Percentiles rank a stretch among this genome's conserved stretches.
Conservation (phyloP, 768 basidiomycete genomes). For the Infundibulicybe gibba region DNA sequence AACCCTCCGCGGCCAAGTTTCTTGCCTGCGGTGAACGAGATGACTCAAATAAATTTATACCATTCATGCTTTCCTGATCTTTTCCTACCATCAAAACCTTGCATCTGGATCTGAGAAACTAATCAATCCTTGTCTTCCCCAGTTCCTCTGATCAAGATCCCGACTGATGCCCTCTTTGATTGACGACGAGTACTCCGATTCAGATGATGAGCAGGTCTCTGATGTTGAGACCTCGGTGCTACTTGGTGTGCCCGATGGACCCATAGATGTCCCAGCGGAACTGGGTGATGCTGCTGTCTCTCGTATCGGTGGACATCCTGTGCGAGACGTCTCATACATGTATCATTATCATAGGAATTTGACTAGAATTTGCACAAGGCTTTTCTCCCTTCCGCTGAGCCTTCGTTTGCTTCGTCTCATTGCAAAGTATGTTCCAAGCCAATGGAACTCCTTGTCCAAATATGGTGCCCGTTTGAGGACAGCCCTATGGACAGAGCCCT, state of each 20-base stretch:
- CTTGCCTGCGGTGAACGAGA: conserved; percentile 55
- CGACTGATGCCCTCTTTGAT: conserved; percentile 14
- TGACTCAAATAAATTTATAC: conserved; percentile 63
- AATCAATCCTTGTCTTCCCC: conserved; percentile 10
- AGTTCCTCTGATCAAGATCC: conserved; percentile 9
- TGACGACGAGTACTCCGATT: conserved; percentile 78
- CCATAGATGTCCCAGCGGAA: conserved; percentile 53
- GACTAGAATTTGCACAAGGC: conserved; percentile 52
- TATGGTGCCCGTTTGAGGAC: conserved; percentile 88
- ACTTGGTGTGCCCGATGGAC: conserved; percentile 79
- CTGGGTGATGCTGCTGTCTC: conserved; percentile 78
- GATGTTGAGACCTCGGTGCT: conserved; percentile 71
- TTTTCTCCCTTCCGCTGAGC: conserved; percentile 63
- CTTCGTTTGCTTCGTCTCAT: conserved; percentile 55
- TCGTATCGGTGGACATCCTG: conserved; percentile 87
- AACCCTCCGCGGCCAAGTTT: conserved; percentile 55
- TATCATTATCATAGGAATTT: conserved; percentile 43
- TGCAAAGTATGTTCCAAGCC: conserved; percentile 71
- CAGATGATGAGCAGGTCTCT: conserved; percentile 57
- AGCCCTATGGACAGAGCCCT: conserved; percentile 83
- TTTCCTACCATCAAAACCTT: conserved; percentile 6
- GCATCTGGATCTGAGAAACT: conserved; percentile 11
- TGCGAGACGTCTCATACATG: conserved; percentile 60
- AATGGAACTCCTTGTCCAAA: conserved; percentile 81
- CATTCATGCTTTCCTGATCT: conserved; percentile 94